These are phyloP conservation scores for Carex kokanica DNA, from an alignment of 176 grass and related monocot genomes.

Conservation along the genomic window DNA sequence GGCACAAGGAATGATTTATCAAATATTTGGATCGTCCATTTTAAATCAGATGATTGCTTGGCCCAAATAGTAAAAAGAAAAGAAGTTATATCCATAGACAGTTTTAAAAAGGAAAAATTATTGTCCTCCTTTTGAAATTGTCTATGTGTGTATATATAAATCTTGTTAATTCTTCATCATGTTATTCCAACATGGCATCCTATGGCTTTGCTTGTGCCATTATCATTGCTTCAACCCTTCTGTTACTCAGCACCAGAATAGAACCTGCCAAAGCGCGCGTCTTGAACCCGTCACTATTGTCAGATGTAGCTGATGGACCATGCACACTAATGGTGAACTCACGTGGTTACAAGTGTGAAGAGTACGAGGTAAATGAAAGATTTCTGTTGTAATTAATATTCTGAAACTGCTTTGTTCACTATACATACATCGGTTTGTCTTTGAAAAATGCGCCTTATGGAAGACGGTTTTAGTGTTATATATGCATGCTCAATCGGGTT, in stretches of 20 bases:
- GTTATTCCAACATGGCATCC: conserved; percentile 16
- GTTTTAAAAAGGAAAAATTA: background rate
- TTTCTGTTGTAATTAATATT: background rate
- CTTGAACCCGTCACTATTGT: background rate
- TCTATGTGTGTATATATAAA: background rate
- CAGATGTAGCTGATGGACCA: background rate
- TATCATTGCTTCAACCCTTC: background rate
- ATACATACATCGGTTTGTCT: background rate
- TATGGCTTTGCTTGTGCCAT: conserved; percentile 9
- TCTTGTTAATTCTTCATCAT: background rate
- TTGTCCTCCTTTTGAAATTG: background rate
- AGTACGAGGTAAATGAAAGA: conserved; percentile 32
- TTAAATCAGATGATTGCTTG: background rate
- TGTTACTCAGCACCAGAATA: background rate
- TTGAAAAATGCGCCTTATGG: background rate
- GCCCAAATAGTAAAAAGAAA: background rate
- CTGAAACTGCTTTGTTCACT: background rate
- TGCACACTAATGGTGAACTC: conserved; percentile 23
- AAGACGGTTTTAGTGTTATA: background rate
- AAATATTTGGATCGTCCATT: too few species aligned
- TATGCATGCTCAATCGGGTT: background rate
- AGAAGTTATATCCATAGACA: background rate
- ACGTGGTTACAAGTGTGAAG: conserved; percentile 39
- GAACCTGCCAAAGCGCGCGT: background rate
- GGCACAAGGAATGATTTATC: background rate